Percentiles rank a stretch among this genome's conserved stretches.
Evolutionary conservation across 2,329 filamentous ascomycete species (phyloP).

Genomic region (Leptosphaerulina australis): DNA sequence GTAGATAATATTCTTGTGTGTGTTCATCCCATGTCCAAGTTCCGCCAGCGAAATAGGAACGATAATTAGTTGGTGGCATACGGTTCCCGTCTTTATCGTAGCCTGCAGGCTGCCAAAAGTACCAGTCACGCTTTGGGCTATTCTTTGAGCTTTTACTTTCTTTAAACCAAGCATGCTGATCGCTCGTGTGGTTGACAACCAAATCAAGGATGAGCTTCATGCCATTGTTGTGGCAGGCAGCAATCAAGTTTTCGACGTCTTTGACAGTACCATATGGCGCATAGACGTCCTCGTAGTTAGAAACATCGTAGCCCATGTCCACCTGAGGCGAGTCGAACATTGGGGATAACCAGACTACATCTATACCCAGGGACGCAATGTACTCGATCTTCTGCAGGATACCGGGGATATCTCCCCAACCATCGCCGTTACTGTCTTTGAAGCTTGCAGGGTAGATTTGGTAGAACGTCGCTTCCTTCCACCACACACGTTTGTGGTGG

Average conservation of each 20-base stretch:
- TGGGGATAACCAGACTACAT: conserved; percentile 71
- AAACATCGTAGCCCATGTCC: conserved; percentile 74
- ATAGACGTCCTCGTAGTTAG: conserved; percentile 70
- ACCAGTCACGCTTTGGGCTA: conserved; percentile 72
- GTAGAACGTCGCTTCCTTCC: conserved; percentile 55
- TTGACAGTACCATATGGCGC: conserved; percentile 68
- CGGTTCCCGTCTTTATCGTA: conserved; percentile 61
- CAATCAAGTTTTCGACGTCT: conserved; percentile 68
- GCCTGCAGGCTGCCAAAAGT: conserved; percentile 67
- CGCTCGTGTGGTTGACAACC: conserved; percentile 78
- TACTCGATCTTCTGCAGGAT: conserved; percentile 68
- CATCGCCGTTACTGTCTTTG: conserved; percentile 62
- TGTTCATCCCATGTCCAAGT: conserved; percentile 54
- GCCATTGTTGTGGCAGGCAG: conserved; percentile 64
- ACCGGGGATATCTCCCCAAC: conserved; percentile 67
- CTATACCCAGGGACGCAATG: conserved; percentile 59
- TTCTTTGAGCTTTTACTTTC: conserved; percentile 66
- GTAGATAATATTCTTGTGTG: conserved; percentile 55
- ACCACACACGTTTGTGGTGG: conserved; percentile 47
- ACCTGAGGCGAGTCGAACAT: conserved; percentile 68
- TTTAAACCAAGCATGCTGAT: conserved; percentile 74
- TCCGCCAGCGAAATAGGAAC: conserved; percentile 49
- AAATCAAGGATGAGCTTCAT: conserved; percentile 77
- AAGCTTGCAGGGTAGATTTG: conserved; percentile 55
- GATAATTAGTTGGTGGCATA: conserved; percentile 64